Conservation (phyloP, 805 yeast species). For the Candida stauntonica region DNA sequence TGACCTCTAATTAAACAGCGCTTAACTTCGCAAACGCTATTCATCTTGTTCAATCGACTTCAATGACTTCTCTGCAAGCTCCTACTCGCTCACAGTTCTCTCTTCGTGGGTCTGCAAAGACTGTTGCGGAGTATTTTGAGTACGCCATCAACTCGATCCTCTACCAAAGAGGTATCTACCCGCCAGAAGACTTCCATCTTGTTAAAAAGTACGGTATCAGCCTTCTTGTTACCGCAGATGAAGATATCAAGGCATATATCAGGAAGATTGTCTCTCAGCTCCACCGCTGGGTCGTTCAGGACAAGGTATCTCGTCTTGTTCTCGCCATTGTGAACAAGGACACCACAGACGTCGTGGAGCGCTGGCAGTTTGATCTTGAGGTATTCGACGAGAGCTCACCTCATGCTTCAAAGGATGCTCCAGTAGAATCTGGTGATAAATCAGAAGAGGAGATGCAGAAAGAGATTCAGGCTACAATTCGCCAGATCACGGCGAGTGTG, state of each 20-base stretch:
- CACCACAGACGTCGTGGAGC: slow-evolving; percentile 64
- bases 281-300: slow-evolving; percentile 68
- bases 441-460: slow-evolving; percentile 49
- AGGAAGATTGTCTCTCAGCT: slow-evolving; percentile 63
- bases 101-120: slow-evolving; percentile 68
- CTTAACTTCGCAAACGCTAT: too few relatives aligned
- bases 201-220: slow-evolving; percentile 79
- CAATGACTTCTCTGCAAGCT: slow-evolving; percentile 1
- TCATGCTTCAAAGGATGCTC: slow-evolving; percentile 8
- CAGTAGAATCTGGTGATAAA: slow-evolving; percentile 1
- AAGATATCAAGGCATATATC: slow-evolving; percentile 69
- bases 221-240: slow-evolving; percentile 66
- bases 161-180: slow-evolving; percentile 87
- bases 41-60: background rate
- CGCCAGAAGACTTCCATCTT: slow-evolving; percentile 75
- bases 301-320: slow-evolving; percentile 61
- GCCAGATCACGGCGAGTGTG: slow-evolving; percentile 86
- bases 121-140: slow-evolving; percentile 80
- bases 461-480: slow-evolving; percentile 79
- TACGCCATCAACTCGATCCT: slow-evolving; percentile 76
- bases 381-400: slow-evolving; percentile 27
- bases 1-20: too few relatives aligned
- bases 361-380: slow-evolving; percentile 75
- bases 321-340: slow-evolving; percentile 70
- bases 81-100: slow-evolving; percentile 37